A percentile compares a stretch with the other conserved stretches of the same genome.
These are phyloP conservation scores for Rhodotorula sp. DNA, from an alignment of 1,284 basidiomycete genomes.

Conservation along the genomic window DNA sequence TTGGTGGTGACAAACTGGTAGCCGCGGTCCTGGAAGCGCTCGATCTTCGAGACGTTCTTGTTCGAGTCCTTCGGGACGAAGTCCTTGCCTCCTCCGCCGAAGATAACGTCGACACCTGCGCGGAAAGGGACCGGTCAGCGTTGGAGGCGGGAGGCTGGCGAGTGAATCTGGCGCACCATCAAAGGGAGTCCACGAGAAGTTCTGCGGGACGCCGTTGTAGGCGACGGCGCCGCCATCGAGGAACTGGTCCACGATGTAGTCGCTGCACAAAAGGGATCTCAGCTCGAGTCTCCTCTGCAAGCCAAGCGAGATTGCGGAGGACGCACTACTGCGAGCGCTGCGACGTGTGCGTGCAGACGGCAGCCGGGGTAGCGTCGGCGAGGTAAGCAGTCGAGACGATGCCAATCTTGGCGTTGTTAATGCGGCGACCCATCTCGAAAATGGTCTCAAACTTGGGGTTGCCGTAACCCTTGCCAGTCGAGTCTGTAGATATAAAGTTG, in stretches of 20 bases:
- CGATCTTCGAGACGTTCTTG: slow-evolving; percentile 49
- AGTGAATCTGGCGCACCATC: slow-evolving; percentile 43
- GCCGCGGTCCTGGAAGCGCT: slow-evolving; percentile 48
- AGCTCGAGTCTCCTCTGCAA: too few relatives aligned
- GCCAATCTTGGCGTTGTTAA: slow-evolving; percentile 51
- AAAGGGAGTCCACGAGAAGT: slow-evolving; percentile 52
- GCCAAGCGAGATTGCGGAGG: too few relatives aligned
- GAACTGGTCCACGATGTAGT: slow-evolving; percentile 52
- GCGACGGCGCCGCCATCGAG: slow-evolving; percentile 36
- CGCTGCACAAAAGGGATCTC: slow-evolving; percentile 2
- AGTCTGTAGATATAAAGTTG: slow-evolving; percentile 31
- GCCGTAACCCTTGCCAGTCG: slow-evolving; percentile 47
- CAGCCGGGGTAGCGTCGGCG: slow-evolving; percentile 54
- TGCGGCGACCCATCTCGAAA: slow-evolving; percentile 43
- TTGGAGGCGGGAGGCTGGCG: too few relatives aligned
- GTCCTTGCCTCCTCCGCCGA: slow-evolving; percentile 36
- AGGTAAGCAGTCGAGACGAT: slow-evolving; percentile 54
- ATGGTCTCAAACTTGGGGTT: slow-evolving; percentile 53
- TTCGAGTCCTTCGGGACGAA: slow-evolving; percentile 38
- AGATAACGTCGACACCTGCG: slow-evolving; percentile 40
- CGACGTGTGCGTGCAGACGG: slow-evolving; percentile 49
- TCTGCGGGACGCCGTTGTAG: slow-evolving; percentile 45
- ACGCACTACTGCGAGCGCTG: slow-evolving; percentile 47
- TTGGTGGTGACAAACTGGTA: slow-evolving; percentile 53
- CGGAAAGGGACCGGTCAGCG: too few relatives aligned